A percentile compares a stretch with the other conserved stretches of the same genome.
These are phyloP conservation scores for Ambrosiella cleistominuta DNA, from an alignment of 2,329 filamentous ascomycete genomes.

Conservation along the genomic window DNA sequence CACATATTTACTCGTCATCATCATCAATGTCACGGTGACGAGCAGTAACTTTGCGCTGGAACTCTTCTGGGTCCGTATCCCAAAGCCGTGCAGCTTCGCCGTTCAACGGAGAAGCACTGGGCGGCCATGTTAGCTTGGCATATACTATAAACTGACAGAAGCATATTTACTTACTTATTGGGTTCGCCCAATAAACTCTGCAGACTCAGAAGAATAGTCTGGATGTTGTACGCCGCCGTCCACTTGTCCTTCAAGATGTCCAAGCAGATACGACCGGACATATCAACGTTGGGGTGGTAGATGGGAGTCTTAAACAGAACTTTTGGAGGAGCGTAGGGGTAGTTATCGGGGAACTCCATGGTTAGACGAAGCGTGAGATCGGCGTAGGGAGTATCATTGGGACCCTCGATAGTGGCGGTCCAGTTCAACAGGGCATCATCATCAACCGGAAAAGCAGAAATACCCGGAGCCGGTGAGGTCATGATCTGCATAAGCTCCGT, in stretches of 20 bases:
- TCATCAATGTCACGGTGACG: slow-evolving; percentile 49
- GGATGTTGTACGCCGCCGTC: slow-evolving; percentile 94
- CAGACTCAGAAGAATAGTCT: slow-evolving; percentile 79
- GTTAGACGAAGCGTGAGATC: slow-evolving; percentile 79
- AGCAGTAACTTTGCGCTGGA: slow-evolving; percentile 56
- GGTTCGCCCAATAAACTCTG: slow-evolving; percentile 92
- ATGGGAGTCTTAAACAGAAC: slow-evolving; percentile 97
- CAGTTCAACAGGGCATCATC: slow-evolving; percentile 83
- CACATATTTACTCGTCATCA: slow-evolving; percentile 21
- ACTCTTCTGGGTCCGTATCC: slow-evolving; percentile 75
- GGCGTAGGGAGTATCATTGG: slow-evolving; percentile 79
- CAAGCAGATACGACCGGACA: slow-evolving; percentile 87
- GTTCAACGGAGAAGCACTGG: slow-evolving; percentile 79
- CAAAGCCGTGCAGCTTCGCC: slow-evolving; percentile 91
- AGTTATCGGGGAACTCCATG: slow-evolving; percentile 79
- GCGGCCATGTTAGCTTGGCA: slow-evolving; percentile 13
- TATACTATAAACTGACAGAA: background rate
- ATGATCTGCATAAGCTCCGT: slow-evolving; percentile 97
- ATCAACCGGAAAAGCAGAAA: slow-evolving; percentile 83
- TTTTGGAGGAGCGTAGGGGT: slow-evolving; percentile 77
- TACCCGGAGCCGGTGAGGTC: slow-evolving; percentile 81
- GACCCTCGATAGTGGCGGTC: slow-evolving; percentile 86
- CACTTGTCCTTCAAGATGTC: slow-evolving; percentile 99
- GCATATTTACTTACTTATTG: slow-evolving; percentile 60
- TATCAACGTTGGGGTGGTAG: slow-evolving; percentile 98